Conservation (phyloP, 805 yeast genomes). For the Candida insectorum region DNA sequence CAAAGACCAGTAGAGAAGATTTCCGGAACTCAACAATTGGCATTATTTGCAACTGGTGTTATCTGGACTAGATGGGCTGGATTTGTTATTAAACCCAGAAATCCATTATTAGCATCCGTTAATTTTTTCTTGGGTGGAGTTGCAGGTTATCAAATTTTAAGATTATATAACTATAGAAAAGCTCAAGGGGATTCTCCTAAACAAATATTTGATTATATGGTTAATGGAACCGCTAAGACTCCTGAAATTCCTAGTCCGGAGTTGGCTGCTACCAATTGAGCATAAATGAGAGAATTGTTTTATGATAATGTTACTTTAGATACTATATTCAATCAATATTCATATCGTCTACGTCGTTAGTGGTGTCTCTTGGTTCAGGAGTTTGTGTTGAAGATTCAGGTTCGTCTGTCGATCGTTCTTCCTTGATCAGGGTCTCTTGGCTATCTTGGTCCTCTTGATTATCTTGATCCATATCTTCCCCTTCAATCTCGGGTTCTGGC, state of each 20-base stretch:
- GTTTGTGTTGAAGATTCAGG: no score
- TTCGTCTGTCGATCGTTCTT: background rate
- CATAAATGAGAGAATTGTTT: background rate
- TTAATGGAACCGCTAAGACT: constrained; percentile 39
- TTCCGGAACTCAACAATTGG: constrained; percentile 84
- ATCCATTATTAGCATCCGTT: constrained; percentile 83
- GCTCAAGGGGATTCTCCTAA: constrained; percentile 57
- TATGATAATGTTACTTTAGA: background rate
- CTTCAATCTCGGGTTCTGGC: background rate
- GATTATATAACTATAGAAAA: constrained; percentile 68
- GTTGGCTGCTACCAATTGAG: constrained; percentile 7
- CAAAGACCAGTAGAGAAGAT: constrained; percentile 89
- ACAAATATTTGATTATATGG: constrained; percentile 57
- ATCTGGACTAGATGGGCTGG: constrained; percentile 98
- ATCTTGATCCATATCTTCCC: constrained; percentile 4
- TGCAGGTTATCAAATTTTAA: constrained; percentile 76
- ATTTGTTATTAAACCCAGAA: constrained; percentile 85
- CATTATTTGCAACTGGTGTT: constrained; percentile 85
- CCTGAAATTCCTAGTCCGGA: constrained; percentile 9
- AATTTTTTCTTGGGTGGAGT: constrained; percentile 90
- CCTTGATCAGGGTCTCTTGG: background rate
- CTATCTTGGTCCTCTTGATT: constrained; percentile 2
- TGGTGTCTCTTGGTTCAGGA: background rate
- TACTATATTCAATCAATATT: constrained; percentile 7
- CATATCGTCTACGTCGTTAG: constrained; percentile 10